Evolutionary conservation across 2,329 filamentous ascomycete species (phyloP).

Genomic region (Daldinia sp.): DNA sequence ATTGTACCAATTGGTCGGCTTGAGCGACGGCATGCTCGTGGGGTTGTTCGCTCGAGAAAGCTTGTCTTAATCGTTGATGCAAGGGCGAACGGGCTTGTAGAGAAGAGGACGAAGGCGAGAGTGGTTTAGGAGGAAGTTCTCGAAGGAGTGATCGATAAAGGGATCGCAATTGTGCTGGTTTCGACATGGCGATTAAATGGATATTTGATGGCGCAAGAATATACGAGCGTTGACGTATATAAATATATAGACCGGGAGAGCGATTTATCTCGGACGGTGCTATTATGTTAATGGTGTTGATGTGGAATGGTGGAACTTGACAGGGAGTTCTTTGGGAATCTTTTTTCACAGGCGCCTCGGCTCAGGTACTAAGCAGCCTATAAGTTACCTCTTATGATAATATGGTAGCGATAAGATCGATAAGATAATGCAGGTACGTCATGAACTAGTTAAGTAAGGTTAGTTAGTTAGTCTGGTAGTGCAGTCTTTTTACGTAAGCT

Average conservation of each 20-base stretch:
- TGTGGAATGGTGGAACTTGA: too few relatives aligned
- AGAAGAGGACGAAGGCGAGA: constrained; percentile 51
- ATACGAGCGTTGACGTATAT: background rate
- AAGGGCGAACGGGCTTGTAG: constrained; percentile 68
- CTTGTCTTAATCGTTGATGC: constrained; percentile 72
- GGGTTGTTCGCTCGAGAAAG: constrained; percentile 57
- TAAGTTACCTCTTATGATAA: too few relatives aligned
- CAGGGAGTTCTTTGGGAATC: too few relatives aligned
- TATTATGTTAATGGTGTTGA: background rate
- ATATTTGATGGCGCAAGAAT: background rate
- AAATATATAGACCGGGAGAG: background rate
- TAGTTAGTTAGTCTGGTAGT: too few relatives aligned
- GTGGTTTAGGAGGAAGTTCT: constrained; percentile 78
- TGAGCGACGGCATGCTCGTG: constrained; percentile 52
- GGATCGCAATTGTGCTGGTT: constrained; percentile 67
- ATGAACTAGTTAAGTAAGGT: too few relatives aligned
- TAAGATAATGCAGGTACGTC: constrained; percentile 27
- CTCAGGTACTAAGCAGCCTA: too few relatives aligned
- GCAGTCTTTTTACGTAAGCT: too few relatives aligned
- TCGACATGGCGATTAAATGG: constrained; percentile 44
- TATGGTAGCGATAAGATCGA: constrained; percentile 23
- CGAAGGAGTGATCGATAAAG: constrained; percentile 90
- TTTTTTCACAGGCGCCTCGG: too few relatives aligned
- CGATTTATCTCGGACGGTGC: too few relatives aligned
- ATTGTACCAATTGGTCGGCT: constrained; percentile 81